These are phyloP conservation scores for Solanum chilense DNA, from an alignment of 257 asterid genomes.

Conservation along the genomic window DNA sequence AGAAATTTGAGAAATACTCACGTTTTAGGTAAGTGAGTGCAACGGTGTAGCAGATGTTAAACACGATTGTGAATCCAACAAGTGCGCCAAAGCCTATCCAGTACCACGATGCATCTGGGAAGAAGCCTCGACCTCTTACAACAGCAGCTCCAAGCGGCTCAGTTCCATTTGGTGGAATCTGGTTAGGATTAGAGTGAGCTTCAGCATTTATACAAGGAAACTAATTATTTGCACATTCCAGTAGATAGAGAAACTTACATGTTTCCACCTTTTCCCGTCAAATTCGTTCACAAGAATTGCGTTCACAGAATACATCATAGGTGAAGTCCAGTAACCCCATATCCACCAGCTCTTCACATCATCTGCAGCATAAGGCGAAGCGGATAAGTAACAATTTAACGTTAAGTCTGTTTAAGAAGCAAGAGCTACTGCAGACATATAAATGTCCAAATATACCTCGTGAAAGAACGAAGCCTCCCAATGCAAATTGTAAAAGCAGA, in stretches of 20 bases:
- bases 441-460: conserved; percentile 26
- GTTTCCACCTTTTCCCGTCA: conserved; percentile 48
- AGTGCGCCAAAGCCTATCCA: conserved; percentile 54
- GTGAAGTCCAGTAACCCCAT: conserved; percentile 76
- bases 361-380: conserved; percentile 15
- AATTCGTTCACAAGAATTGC: conserved; percentile 59
- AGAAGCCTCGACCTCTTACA: conserved; percentile 33
- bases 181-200: background rate
- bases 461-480: conserved; percentile 58
- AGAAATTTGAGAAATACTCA: conserved; percentile 12
- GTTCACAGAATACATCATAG: conserved; percentile 60
- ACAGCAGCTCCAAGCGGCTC: conserved; percentile 25
- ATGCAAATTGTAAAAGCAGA: conserved; percentile 40
- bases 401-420: background rate
- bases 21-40: conserved; percentile 36
- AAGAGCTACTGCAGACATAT: background rate
- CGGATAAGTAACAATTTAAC: background rate
- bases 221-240: background rate
- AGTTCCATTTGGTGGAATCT: conserved; percentile 20
- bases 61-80: conserved; percentile 23
- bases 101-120: conserved; percentile 48
- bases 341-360: conserved; percentile 63
- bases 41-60: conserved; percentile 24
- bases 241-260: conserved; percentile 20
- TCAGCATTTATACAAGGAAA: background rate